A percentile compares a stretch with the other conserved stretches of the same genome.
Evolutionary conservation across 495 filamentous ascomycete genomes (phyloP).

Genomic region (Durotheca rogersii): DNA sequence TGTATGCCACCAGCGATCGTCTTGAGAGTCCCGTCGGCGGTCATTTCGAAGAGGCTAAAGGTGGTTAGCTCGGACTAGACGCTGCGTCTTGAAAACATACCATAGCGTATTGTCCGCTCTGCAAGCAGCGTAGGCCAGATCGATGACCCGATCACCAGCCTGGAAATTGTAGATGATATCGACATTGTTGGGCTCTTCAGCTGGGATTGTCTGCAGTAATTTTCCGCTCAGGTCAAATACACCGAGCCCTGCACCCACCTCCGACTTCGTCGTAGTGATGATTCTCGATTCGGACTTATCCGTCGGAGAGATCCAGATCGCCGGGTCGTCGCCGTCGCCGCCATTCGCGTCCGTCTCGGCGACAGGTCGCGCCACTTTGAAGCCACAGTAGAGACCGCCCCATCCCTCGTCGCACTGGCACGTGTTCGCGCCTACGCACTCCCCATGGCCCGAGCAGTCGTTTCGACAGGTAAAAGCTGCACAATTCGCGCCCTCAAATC

Average conservation of each 20-base stretch:
- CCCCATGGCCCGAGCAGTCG: conserved; percentile 32
- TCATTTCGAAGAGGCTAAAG: conserved; percentile 36
- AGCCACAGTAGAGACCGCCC: conserved; percentile 38
- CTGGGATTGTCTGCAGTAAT: conserved; percentile 29
- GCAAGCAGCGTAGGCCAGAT: conserved; percentile 38
- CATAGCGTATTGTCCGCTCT: conserved; percentile 38
- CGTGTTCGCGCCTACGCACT: conserved; percentile 33
- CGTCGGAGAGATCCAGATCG: conserved; percentile 39
- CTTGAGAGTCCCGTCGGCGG: conserved; percentile 30
- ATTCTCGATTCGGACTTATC: conserved; percentile 33
- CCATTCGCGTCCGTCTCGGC: conserved; percentile 38
- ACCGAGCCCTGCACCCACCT: conserved; percentile 32
- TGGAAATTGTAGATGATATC: conserved; percentile 41
- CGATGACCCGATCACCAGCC: conserved; percentile 26
- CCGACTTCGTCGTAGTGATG: conserved; percentile 39
- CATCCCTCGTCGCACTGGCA: conserved; percentile 34
- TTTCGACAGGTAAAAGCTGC: conserved; percentile 32
- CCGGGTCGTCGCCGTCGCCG: conserved; percentile 39
- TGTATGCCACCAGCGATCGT: conserved; percentile 35
- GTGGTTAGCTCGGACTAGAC: conserved; percentile 10
- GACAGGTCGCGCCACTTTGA: conserved; percentile 32
- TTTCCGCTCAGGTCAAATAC: conserved; percentile 40
- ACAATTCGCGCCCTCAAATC: conserved; percentile 28
- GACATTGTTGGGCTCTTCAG: conserved; percentile 40
- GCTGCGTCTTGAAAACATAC: too few relatives aligned